Evolutionary conservation across 129 eudicot genomes (phyloP).

Genomic region (Pulicaria dysenterica): DNA sequence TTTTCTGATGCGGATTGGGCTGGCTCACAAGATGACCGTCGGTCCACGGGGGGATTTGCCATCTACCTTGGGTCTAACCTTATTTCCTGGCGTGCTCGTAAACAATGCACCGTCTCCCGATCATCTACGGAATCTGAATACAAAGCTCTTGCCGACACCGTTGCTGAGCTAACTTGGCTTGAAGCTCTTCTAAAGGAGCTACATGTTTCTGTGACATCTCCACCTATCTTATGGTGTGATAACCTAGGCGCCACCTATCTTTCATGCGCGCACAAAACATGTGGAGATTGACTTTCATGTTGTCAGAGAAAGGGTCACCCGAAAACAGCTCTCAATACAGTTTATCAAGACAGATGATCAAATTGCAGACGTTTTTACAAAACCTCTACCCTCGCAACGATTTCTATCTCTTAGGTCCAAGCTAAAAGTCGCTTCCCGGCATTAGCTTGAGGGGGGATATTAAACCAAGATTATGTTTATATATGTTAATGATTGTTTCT

Average conservation of each 20-base stretch:
- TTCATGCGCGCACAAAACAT: background rate
- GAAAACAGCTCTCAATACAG: background rate
- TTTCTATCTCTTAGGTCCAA: background rate
- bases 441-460: background rate
- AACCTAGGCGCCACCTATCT: background rate
- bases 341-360: background rate
- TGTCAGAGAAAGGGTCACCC: background rate
- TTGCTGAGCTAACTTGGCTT: no score
- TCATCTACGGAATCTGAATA: no score
- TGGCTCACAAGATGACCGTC: background rate
- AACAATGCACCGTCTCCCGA: no score
- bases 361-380: background rate
- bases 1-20: background rate
- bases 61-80: background rate
- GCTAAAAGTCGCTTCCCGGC: background rate
- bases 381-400: background rate
- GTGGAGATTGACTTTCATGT: no score
- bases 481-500: no score
- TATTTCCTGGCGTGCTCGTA: no score
- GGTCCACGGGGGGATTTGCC: background rate
- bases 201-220: background rate
- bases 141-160: no score
- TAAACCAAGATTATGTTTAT: no score
- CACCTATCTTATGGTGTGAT: constrained; percentile 1
- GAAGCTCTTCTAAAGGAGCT: no score